phyloP scores from a whole-genome alignment of 371 early-diverging fungal species.

The Apophysomyces sp. region DNA sequence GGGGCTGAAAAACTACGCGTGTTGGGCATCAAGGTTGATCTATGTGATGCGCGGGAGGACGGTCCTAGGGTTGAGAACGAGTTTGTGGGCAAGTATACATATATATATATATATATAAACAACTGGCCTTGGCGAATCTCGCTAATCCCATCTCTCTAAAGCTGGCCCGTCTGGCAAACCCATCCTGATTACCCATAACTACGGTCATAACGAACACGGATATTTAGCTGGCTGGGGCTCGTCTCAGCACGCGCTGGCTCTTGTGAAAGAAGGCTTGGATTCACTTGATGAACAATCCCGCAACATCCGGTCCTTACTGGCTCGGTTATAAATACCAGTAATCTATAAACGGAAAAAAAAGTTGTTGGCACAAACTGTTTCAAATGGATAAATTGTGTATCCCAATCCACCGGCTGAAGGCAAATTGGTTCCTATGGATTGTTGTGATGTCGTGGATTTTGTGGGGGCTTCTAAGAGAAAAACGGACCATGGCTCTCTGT shows the following conservation, averaged over 20 bases:
- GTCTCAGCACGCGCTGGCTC: slow-evolving; percentile 42
- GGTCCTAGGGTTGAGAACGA: slow-evolving; percentile 68
- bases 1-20: slow-evolving; percentile 34
- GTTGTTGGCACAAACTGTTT: too few relatives aligned
- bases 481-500: too few relatives aligned
- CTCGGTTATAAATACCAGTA: not conserved
- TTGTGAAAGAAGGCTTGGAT: slow-evolving; percentile 42
- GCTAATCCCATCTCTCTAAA: not conserved
- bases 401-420: too few relatives aligned
- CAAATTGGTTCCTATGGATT: too few relatives aligned
- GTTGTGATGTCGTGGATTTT: too few relatives aligned
- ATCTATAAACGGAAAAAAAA: not conserved
- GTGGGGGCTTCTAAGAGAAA: too few relatives aligned
- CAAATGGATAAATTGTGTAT: too few relatives aligned
- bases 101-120: not conserved
- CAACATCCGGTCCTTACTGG: slow-evolving; percentile 8
- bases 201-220: slow-evolving; percentile 69
- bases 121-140: too few relatives aligned
- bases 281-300: slow-evolving; percentile 7
- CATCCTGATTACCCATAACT: slow-evolving; percentile 64
- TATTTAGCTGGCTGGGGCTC: slow-evolving; percentile 77
- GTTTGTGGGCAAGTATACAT: slow-evolving; percentile 10
- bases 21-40: slow-evolving; percentile 56
- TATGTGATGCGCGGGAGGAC: slow-evolving; percentile 59
- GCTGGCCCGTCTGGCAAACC: slow-evolving; percentile 34